These are phyloP conservation scores for Xylariales sp. DNA, from an alignment of 2,329 filamentous ascomycete genomes.

Conservation along the genomic window DNA sequence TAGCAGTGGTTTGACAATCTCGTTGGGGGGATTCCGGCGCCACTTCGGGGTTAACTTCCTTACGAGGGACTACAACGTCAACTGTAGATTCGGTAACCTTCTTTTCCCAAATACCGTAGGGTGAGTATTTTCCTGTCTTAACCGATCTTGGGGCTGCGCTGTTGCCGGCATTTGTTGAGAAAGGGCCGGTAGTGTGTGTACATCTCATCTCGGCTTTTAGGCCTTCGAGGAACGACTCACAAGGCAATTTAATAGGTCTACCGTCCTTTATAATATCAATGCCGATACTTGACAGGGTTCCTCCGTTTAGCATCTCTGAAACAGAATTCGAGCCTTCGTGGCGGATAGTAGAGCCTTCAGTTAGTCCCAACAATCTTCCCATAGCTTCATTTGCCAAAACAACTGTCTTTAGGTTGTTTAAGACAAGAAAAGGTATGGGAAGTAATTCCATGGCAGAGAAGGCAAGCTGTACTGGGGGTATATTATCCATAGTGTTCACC, in stretches of 20 bases:
- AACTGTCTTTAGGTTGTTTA: background rate
- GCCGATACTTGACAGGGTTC: background rate
- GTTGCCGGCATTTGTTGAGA: background rate
- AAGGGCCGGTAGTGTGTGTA: too few species aligned
- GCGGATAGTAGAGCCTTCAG: background rate
- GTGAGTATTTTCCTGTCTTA: background rate
- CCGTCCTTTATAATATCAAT: background rate
- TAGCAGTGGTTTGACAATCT: background rate
- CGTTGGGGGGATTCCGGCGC: too few species aligned
- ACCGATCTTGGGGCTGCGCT: background rate
- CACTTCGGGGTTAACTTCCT: background rate
- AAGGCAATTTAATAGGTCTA: background rate
- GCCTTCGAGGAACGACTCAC: background rate
- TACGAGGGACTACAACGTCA: background rate
- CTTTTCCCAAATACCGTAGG: background rate
- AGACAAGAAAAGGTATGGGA: background rate
- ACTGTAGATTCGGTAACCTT: background rate
- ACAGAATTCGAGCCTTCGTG: background rate
- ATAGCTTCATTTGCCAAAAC: background rate
- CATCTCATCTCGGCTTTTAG: background rate
- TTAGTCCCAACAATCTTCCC: conserved; percentile 4
- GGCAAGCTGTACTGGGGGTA: background rate
- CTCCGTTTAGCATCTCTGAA: background rate
- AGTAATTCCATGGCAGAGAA: conserved; percentile 2
- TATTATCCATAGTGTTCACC: background rate